A percentile compares a stretch with the other conserved stretches of the same genome.
Conservation (phyloP, 108 stramenopile species). For the Pseudonitzschia multiseries region DNA sequence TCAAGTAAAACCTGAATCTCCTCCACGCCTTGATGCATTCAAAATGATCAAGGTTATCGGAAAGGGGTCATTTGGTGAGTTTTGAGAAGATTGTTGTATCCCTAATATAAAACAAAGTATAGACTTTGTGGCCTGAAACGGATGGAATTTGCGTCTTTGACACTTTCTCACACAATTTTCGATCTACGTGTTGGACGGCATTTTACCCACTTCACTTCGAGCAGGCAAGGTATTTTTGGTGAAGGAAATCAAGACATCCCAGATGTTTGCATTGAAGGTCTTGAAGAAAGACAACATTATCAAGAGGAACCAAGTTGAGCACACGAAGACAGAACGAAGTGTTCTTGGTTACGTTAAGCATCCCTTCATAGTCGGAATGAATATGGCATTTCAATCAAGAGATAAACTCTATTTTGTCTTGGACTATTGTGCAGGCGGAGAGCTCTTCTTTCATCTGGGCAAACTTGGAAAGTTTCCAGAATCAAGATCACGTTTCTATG, state of each 20-base stretch:
- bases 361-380: conserved; percentile 98
- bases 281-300: conserved; percentile 96
- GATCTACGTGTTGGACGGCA: no score
- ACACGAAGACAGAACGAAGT: conserved; percentile 96
- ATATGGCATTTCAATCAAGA: conserved; percentile 98
- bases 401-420: conserved; percentile 97
- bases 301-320: conserved; percentile 97
- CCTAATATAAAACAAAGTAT: no score
- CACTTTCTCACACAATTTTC: no score
- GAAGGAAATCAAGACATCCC: conserved; percentile 67
- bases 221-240: conserved; percentile 91
- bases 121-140: no score
- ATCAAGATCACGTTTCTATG: conserved; percentile 91
- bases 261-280: conserved; percentile 94
- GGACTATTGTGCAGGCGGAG: conserved; percentile 98
- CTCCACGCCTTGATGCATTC: conserved; percentile 85
- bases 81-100: neutral
- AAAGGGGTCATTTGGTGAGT: conserved; percentile 93
- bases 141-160: no score
- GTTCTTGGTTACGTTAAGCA: conserved; percentile 96
- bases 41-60: conserved; percentile 90
- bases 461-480: conserved; percentile 94
- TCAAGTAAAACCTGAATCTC: conserved; percentile 57
- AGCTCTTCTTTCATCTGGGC: conserved; percentile 96
- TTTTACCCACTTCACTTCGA: no score